Base-by-base conservation (phyloP, 805 yeast genomes). In the Tetrapisispora namnaoensis region DNA sequence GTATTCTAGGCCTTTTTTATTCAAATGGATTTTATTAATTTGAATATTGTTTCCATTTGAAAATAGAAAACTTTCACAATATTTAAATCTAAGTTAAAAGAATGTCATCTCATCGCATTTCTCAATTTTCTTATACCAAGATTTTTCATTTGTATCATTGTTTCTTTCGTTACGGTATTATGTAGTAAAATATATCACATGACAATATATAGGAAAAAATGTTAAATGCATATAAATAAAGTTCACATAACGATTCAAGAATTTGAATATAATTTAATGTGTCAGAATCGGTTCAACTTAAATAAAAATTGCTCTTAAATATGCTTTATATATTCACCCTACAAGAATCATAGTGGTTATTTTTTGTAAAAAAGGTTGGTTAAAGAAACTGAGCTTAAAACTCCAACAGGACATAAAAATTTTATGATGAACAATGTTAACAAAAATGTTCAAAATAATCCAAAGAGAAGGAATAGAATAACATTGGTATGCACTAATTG, bases 401-500 rank as follows among this genome's bases (percentile, higher is more conserved):
- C 28, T 8, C 8, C 35, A 32, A 13, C 13, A 32, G 11, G 35
- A 32, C 4, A 28, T 28, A 11, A 32, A 10, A 4, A 32, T 13
- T 32, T 32, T 32, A 32, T 13, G n/a, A 36, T 36, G 38, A 8
- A 11, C 21, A 6, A 32, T 8, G 45, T 2, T n/a, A 34, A 7
- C 2, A 16, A 34, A 11, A 8, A 28, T 16, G n/a, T n/a, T 22
- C 16, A 5, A 22, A 17, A 20, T 21, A 14, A 30, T 18, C 39
- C 24, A 34, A 59, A 49, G 44, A 40, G 32, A 14, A 55, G 67
- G 27, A 52, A 57, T 18, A 57, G 68, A 38, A 48, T 51, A 9
- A 63, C 66, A 0, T 51, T 64, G 11, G 67, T 63, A 6, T 64
- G 68, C 47, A 51, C 60, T n/a, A 64, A 64, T 47, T 64, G 68